Evolutionary conservation across 345 rosid species (phyloP).

Genomic region (Psidium guajava): DNA sequence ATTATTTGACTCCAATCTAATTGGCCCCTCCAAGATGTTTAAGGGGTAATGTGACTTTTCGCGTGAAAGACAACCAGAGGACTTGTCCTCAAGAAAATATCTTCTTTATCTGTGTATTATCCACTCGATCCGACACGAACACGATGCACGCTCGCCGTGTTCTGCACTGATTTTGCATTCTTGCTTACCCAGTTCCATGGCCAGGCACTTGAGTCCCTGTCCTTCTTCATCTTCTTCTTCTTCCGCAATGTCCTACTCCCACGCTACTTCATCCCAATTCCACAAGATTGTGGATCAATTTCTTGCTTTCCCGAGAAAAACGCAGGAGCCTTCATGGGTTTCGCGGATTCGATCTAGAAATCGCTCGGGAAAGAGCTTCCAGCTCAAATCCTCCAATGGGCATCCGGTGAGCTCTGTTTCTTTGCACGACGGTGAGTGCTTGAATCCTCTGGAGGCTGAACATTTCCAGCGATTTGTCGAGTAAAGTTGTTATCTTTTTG

Average conservation of each 20-base stretch:
- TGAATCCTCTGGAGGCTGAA: neutral
- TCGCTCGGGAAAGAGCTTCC: constrained; percentile 27
- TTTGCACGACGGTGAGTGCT: constrained; percentile 49
- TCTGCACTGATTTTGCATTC: neutral
- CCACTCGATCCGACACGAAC: neutral
- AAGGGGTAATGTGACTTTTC: neutral
- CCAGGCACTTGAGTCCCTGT: constrained; percentile 21
- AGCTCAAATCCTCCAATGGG: constrained; percentile 58
- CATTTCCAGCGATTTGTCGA: neutral
- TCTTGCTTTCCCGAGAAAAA: constrained; percentile 23
- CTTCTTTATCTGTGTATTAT: neutral
- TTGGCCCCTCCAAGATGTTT: neutral
- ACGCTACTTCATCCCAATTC: neutral
- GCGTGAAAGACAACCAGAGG: neutral
- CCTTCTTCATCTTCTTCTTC: constrained; percentile 22
- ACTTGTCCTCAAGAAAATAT: neutral
- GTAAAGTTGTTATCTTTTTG: neutral
- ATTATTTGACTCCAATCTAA: neutral
- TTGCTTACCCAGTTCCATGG: constrained; percentile 26
- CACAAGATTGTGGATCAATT: constrained; percentile 4
- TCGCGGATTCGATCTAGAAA: constrained; percentile 30
- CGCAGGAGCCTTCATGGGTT: constrained; percentile 19
- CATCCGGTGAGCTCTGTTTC: constrained; percentile 36
- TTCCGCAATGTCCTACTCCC: neutral
- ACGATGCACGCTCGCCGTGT: neutral